These are phyloP conservation scores for Rhododendron vialii DNA, from an alignment of 148 eudicot species.

Conservation along the genomic window DNA sequence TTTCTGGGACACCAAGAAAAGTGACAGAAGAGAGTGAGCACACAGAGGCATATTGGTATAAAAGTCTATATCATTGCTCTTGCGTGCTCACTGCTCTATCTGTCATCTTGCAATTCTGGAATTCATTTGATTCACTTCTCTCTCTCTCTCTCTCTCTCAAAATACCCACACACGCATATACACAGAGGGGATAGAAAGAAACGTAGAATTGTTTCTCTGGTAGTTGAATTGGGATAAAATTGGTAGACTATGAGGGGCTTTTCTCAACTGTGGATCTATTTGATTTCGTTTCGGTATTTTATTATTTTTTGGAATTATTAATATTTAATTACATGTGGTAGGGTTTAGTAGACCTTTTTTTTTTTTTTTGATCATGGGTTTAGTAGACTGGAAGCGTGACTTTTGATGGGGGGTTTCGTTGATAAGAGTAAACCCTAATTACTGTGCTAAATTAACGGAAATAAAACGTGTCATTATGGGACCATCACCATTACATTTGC, in stretches of 20 bases:
- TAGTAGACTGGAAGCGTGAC: slow-evolving; percentile 26
- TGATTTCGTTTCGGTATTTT: neutral
- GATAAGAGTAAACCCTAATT: slow-evolving; percentile 23
- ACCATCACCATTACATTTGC: slow-evolving; percentile 10
- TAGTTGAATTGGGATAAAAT: neutral
- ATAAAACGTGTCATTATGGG: slow-evolving; percentile 22
- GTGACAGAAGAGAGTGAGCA: slow-evolving; percentile 90
- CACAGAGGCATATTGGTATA: slow-evolving; percentile 47
- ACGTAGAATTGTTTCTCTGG: too few relatives aligned
- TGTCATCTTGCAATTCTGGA: slow-evolving; percentile 36
- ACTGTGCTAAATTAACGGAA: slow-evolving; percentile 23
- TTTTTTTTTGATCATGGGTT: too few relatives aligned
- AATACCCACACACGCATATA: neutral
- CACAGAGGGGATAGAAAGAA: too few relatives aligned
- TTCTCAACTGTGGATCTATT: neutral
- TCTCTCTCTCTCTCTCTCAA: neutral
- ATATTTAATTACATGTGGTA: neutral
- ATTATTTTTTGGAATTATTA: neutral
- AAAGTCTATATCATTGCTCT: slow-evolving; percentile 37
- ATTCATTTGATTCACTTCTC: neutral
- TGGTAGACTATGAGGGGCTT: neutral
- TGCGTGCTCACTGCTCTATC: slow-evolving; percentile 74
- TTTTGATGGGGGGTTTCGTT: slow-evolving; percentile 30
- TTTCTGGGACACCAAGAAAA: slow-evolving; percentile 11
- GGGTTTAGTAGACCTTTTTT: neutral